Percentiles rank a stretch among this genome's conserved stretches.
Conservation (phyloP, 2,329 filamentous ascomycete genomes). For the Ceratocystis ficicola region DNA sequence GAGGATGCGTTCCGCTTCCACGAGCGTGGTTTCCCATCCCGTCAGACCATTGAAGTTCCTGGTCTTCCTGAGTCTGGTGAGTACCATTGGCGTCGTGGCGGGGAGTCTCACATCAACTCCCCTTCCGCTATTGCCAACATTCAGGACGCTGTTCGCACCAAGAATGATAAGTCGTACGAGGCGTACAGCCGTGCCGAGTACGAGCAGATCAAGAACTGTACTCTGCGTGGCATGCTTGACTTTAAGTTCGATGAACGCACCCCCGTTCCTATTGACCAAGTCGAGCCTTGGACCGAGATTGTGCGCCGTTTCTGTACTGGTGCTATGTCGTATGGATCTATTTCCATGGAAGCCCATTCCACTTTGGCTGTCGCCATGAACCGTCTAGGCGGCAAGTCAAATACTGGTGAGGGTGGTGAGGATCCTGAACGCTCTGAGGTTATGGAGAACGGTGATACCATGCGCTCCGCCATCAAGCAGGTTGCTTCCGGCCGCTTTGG, state of each 20-base stretch:
- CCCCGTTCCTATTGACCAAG: slow-evolving; percentile 86
- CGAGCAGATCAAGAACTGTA: slow-evolving; percentile 94
- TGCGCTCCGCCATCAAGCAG: slow-evolving; percentile 96
- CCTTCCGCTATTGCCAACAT: slow-evolving; percentile 92
- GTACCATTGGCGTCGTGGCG: slow-evolving; percentile 96
- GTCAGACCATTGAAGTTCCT: slow-evolving; percentile 61
- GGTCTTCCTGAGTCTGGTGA: slow-evolving; percentile 87
- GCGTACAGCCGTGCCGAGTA: slow-evolving; percentile 88
- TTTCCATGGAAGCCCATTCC: slow-evolving; percentile 96
- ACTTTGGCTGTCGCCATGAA: slow-evolving; percentile 96
- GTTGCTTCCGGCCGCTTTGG: slow-evolving; percentile 92
- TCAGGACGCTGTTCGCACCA: slow-evolving; percentile 87
- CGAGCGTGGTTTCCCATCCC: slow-evolving; percentile 79
- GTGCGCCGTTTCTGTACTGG: slow-evolving; percentile 92
- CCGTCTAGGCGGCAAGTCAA: slow-evolving; percentile 87
- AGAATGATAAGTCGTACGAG: slow-evolving; percentile 98
- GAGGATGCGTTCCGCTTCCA: slow-evolving; percentile 92
- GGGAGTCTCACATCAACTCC: slow-evolving; percentile 90
- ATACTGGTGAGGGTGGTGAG: slow-evolving; percentile 95
- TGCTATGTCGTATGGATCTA: slow-evolving; percentile 97
- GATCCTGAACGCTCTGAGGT: slow-evolving; percentile 80
- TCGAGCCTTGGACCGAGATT: slow-evolving; percentile 96
- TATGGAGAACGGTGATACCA: slow-evolving; percentile 85
- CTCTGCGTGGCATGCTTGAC: slow-evolving; percentile 82
- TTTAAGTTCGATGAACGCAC: slow-evolving; percentile 85